Evolutionary conservation across 192 early-diverging fungal species (phyloP).

Genomic region (Thoreauomyces humboldtii): DNA sequence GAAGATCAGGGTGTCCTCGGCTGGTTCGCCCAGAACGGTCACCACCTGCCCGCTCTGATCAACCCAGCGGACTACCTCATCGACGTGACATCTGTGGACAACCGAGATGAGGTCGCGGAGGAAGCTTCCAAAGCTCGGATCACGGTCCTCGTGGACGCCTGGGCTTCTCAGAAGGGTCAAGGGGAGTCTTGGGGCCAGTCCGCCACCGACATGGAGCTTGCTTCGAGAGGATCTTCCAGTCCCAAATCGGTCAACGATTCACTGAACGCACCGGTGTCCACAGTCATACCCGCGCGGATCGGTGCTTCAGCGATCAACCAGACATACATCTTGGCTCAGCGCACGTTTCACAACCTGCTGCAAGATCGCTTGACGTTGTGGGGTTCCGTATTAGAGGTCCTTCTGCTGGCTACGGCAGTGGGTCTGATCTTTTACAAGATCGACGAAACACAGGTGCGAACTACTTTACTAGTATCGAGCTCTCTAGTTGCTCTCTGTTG

Average conservation of each 20-base stretch:
- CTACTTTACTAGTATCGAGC: not conserved
- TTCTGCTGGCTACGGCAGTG: conserved; percentile 32
- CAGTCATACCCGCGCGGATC: not conserved
- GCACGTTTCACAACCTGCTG: conserved; percentile 36
- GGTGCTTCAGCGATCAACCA: conserved; percentile 35
- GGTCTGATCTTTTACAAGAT: conserved; percentile 43
- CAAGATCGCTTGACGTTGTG: conserved; percentile 41
- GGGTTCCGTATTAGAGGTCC: conserved; percentile 41
- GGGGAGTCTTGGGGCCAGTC: too few species aligned
- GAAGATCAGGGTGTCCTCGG: conserved; percentile 38
- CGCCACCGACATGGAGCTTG: not conserved
- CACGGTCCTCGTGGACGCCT: conserved; percentile 25
- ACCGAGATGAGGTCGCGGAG: conserved; percentile 32
- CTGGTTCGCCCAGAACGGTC: conserved; percentile 58
- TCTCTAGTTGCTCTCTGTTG: not conserved
- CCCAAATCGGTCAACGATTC: too few species aligned
- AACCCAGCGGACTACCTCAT: conserved; percentile 73
- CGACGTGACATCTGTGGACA: conserved; percentile 48
- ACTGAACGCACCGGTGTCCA: not conserved
- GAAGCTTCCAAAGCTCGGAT: conserved; percentile 10
- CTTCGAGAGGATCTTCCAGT: too few species aligned
- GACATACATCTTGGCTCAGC: conserved; percentile 24
- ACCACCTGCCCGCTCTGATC: conserved; percentile 55
- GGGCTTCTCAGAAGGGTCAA: conserved; percentile 6
- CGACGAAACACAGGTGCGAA: conserved; percentile 26